These are phyloP conservation scores for Neurospora sp. DNA, from an alignment of 495 filamentous ascomycete genomes.

Conservation along the genomic window DNA sequence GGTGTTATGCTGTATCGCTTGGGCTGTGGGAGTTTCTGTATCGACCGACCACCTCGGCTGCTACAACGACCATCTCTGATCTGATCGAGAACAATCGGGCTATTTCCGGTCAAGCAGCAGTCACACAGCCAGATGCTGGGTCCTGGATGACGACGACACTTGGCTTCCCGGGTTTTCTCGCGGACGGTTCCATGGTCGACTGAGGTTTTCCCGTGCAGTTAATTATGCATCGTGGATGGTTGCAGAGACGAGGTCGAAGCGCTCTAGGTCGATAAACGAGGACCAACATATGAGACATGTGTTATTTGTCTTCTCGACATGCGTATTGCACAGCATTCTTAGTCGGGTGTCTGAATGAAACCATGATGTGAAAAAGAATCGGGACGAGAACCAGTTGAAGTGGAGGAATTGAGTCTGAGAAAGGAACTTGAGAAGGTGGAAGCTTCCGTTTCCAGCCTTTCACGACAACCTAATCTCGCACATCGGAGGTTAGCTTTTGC, in stretches of 20 bases:
- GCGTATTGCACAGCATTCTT: background rate
- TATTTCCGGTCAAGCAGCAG: background rate
- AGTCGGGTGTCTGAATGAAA: background rate
- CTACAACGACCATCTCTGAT: background rate
- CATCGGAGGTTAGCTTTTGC: background rate
- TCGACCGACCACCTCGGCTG: background rate
- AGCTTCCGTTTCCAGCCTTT: background rate
- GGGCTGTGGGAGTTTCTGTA: background rate
- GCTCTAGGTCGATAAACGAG: background rate
- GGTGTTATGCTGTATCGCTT: background rate
- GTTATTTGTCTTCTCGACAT: background rate
- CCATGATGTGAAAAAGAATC: background rate
- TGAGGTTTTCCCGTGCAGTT: background rate
- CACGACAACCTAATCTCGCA: background rate
- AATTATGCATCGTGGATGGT: background rate
- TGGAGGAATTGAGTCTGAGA: background rate
- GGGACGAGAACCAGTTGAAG: background rate
- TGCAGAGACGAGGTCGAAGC: background rate
- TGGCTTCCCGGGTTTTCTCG: background rate
- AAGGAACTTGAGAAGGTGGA: background rate
- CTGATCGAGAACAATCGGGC: background rate
- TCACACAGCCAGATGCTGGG: background rate
- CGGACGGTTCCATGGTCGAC: background rate
- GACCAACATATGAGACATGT: background rate
- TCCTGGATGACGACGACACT: background rate